Evolutionary conservation across 208 protist genomes (phyloP).

Genomic region (Lotmaria passim): DNA sequence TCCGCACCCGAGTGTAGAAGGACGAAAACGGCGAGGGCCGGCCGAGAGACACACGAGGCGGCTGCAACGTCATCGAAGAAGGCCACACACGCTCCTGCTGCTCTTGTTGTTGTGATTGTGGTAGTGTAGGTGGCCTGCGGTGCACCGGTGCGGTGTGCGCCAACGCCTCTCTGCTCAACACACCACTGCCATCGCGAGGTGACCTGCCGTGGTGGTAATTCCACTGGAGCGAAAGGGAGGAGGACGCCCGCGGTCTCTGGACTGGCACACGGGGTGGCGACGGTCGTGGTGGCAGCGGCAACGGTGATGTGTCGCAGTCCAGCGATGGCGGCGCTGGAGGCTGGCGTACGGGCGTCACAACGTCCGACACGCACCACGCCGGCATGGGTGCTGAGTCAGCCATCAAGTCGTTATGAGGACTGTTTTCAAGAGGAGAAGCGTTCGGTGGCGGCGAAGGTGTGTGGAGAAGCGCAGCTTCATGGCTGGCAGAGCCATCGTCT

Average conservation of each 20-base stretch:
- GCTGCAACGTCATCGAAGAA: no score
- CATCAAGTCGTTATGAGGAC: no score
- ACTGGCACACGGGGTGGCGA: no score
- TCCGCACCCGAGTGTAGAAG: background rate
- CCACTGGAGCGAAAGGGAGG: no score
- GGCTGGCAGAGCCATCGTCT: no score
- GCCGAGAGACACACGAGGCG: background rate
- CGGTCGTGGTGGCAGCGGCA: background rate
- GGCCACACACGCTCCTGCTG: no score
- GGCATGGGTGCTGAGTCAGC: no score
- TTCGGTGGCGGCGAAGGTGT: no score
- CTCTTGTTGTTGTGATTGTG: background rate
- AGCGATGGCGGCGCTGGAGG: background rate
- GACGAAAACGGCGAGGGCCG: background rate
- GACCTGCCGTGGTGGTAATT: no score
- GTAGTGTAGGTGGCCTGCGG: background rate
- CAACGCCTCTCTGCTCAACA: background rate
- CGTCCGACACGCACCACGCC: background rate
- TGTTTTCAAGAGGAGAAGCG: no score
- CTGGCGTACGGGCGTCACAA: background rate
- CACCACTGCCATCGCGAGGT: background rate
- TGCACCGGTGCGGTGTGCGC: constrained; percentile 7
- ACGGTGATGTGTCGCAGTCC: background rate
- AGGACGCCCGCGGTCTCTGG: no score
- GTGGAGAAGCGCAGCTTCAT: no score